A percentile compares a stretch with the other conserved stretches of the same genome.
phyloP scores from a whole-genome alignment of 345 rosid genomes.

The Camelina sativa region DNA sequence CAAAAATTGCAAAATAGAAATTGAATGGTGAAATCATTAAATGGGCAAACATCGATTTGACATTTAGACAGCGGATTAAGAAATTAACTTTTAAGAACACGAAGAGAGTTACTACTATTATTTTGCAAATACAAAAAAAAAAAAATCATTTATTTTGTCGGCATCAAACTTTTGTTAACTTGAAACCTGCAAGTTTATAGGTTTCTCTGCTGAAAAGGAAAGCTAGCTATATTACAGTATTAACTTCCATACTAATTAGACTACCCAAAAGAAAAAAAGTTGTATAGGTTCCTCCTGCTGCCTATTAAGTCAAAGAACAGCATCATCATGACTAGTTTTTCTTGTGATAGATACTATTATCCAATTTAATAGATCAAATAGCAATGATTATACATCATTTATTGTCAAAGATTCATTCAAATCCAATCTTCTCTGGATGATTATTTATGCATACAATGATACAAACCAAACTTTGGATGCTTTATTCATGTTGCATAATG shows the following conservation, averaged over 20 bases:
- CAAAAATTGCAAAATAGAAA: neutral
- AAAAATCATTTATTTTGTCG: neutral
- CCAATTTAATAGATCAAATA: neutral
- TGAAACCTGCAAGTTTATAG: neutral
- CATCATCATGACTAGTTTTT: conserved; percentile 43
- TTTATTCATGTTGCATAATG: neutral
- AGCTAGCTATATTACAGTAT: neutral
- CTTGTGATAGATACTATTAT: conserved; percentile 38
- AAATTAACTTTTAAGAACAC: neutral
- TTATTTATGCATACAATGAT: neutral
- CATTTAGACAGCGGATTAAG: neutral
- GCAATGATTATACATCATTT: conserved; percentile 36
- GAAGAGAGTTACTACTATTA: neutral
- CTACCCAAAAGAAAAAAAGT: conserved; percentile 2
- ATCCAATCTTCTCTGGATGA: conserved; percentile 6
- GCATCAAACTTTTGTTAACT: neutral
- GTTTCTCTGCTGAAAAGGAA: conserved; percentile 2
- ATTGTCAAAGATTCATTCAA: conserved; percentile 39
- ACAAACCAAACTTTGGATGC: neutral
- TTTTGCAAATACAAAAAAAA: neutral
- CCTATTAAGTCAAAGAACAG: conserved; percentile 38
- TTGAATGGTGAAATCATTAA: neutral
- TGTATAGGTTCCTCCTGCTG: conserved; percentile 9
- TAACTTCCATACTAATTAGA: neutral
- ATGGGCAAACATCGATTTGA: neutral